phyloP scores from a whole-genome alignment of 1,284 basidiomycete genomes.

The Sphaerobolus stellatus region DNA sequence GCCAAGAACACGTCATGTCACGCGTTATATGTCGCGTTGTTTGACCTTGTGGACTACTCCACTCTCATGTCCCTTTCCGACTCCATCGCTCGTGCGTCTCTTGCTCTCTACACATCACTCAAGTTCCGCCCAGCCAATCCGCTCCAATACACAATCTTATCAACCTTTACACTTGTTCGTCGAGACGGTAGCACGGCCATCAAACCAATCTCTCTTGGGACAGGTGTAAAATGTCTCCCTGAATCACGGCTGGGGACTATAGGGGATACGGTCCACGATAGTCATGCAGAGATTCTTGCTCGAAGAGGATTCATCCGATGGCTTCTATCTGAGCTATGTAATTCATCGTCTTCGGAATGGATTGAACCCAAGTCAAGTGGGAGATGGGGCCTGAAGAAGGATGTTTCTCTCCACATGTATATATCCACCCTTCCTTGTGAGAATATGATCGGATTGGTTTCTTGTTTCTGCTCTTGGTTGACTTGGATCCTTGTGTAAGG shows the following conservation, averaged over 20 bases:
- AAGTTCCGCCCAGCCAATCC: conserved; percentile 47
- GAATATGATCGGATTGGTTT: conserved; percentile 29
- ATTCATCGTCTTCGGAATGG: conserved; percentile 36
- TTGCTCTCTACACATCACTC: conserved; percentile 44
- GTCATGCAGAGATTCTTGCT: conserved; percentile 88
- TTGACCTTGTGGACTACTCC: not conserved
- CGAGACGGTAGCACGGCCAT: not conserved
- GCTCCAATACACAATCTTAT: conserved; percentile 57
- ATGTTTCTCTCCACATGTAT: conserved; percentile 67
- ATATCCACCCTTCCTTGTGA: conserved; percentile 89
- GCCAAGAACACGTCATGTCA: not conserved
- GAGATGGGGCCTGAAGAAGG: conserved; percentile 50
- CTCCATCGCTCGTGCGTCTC: conserved; percentile 12
- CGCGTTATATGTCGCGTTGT: too few relatives aligned
- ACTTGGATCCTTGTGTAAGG: conserved; percentile 45
- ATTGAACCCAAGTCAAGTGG: conserved; percentile 37
- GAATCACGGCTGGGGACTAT: conserved; percentile 54
- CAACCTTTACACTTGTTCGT: conserved; percentile 51
- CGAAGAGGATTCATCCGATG: conserved; percentile 79
- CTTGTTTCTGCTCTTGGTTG: conserved; percentile 7
- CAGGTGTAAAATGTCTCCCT: conserved; percentile 88
- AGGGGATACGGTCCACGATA: conserved; percentile 88
- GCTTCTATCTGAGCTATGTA: conserved; percentile 68
- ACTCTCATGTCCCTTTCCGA: conserved; percentile 1
- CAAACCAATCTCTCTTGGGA: conserved; percentile 71